Evolutionary conservation across 2,329 filamentous ascomycete genomes (phyloP), one percentile per base, ranked within the genome.

Genomic region (Cercospora zeina): DNA sequence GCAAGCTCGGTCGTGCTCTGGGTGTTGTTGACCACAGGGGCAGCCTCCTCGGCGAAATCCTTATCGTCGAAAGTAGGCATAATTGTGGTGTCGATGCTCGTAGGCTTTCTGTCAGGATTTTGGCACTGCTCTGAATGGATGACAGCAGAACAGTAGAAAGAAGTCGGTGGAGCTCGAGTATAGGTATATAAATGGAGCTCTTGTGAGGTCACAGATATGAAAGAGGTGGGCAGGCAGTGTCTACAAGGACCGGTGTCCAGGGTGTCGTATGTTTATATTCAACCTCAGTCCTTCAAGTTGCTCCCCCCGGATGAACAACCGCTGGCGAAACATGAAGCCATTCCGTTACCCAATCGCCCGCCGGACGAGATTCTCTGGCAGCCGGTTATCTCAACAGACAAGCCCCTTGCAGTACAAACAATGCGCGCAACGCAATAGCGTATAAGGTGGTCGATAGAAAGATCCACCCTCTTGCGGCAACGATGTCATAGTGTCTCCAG

Each of bases 51-150:
- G 59, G 74, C 78, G 65, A 85, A 79, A 68, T 86, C 83, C 65
- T 79, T 76, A 66, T 87, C 83, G 65, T 87, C 83, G 71, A 83
- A 84, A 67, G 79, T 77, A 78, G 85, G 80, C 85, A 88, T 87
- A 64, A 67, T 85, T 77, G 67, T 63, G 58, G 24, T 63, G 57
- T 61, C 42, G 55, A 34, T 54, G 53, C 42, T 53, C 42, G 49
- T 49, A 34, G 58, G 10, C 13, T 30, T 19, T 10, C n/a, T 53
- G 4, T 51, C 30, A 33, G 49, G 16, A 24, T 31, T 37, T 30
- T 24, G 19, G n/a, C 19, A 36, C 16, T 36, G 30, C 14, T 8
- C 14, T 33, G n/a, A 31, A 24, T 16, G 11, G 27, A 27, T 11
- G 16, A 39, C 24, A 19, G 30, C 31, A 36, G 3, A 33, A 56